Conservation (phyloP, 1,139 yeast species). For the Geotrichum macrosporum region DNA sequence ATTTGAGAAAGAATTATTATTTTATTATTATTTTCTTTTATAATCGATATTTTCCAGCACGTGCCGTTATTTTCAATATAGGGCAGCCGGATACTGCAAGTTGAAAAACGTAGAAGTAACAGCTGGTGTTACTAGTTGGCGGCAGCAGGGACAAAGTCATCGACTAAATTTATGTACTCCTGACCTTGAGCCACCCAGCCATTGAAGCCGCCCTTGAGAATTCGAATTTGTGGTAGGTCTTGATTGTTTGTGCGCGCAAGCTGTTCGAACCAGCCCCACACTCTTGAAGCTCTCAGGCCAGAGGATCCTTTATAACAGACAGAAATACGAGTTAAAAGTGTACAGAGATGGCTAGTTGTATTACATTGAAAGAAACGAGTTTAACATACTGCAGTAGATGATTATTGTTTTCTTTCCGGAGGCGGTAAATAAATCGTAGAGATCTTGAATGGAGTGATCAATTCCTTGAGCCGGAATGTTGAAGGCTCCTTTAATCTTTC, state of each 20-base stretch:
- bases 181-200: conserved; percentile 29
- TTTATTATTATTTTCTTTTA: too few species aligned
- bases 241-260: conserved; percentile 23
- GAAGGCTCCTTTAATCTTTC: conserved; percentile 29
- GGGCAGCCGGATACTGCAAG: too few species aligned
- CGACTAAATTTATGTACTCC: conserved; percentile 26
- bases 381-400: conserved; percentile 25
- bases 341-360: too few species aligned
- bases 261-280: conserved; percentile 30
- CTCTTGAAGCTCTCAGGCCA: conserved; percentile 28
- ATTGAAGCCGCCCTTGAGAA: conserved; percentile 29
- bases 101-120: too few species aligned
- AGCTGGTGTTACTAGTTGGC: too few species aligned
- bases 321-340: too few species aligned
- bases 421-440: conserved; percentile 27
- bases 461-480: conserved; percentile 32
- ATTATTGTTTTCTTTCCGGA: conserved; percentile 27
- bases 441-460: conserved; percentile 24
- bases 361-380: too few species aligned
- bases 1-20: too few species aligned
- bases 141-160: conserved; percentile 26
- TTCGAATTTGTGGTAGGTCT: conserved; percentile 22
- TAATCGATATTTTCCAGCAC: too few species aligned
- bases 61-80: neutral
- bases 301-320: too few species aligned